Evolutionary conservation across 208 protist species (phyloP).

Genomic region (Leishmania martiniquensis): DNA sequence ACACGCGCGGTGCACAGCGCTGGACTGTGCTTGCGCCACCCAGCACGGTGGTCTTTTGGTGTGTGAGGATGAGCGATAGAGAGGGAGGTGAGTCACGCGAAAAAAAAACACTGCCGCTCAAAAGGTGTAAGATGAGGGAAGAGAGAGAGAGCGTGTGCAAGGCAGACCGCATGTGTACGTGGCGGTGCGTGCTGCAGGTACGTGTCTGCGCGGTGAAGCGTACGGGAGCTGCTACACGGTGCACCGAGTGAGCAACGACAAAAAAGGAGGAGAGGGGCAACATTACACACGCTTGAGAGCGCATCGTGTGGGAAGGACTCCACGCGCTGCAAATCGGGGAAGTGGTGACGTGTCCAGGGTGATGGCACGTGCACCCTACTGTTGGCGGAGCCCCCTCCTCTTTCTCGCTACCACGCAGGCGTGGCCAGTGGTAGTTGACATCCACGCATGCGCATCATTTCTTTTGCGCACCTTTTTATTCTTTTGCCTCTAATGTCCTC

Average conservation of each 20-base stretch:
- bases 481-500: background rate
- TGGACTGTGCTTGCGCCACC: constrained; percentile 48
- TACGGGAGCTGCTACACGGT: background rate
- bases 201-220: background rate
- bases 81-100: background rate
- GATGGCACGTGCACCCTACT: background rate
- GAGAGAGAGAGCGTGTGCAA: background rate
- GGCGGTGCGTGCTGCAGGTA: background rate
- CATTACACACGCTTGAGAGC: background rate
- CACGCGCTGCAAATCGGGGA: background rate
- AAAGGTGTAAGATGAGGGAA: background rate
- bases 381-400: background rate
- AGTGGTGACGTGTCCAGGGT: background rate
- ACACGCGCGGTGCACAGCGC: background rate
- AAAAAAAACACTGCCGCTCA: background rate
- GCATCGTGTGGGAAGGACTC: background rate
- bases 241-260: background rate
- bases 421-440: background rate
- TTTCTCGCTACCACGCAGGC: background rate
- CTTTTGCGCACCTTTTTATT: background rate
- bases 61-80: constrained; percentile 8
- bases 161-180: background rate
- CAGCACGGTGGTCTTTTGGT: constrained; percentile 66
- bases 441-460: background rate
- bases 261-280: background rate